Percentiles rank a stretch among this genome's conserved stretches.
These are phyloP conservation scores for Paraphaeosphaeria minitans DNA, from an alignment of 2,329 filamentous ascomycete genomes.

Conservation along the genomic window DNA sequence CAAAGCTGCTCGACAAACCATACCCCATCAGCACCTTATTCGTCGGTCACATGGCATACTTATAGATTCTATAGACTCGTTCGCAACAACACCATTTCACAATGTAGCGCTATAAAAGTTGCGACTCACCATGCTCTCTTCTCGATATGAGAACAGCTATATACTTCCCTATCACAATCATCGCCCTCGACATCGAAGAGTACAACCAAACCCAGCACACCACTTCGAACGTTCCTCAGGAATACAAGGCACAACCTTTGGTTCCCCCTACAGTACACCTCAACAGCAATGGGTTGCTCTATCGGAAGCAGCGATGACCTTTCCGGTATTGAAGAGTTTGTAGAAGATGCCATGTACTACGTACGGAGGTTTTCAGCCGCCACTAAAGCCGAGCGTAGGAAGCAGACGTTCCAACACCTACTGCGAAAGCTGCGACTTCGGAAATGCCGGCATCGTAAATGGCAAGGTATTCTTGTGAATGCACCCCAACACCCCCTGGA, in stretches of 20 bases:
- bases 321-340: not conserved
- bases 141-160: not conserved
- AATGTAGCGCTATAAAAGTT: not conserved
- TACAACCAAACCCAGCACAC: not conserved
- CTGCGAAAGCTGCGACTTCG: not conserved
- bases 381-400: not conserved
- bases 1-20: no score
- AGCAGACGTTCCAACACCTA: not conserved
- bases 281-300: not conserved
- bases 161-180: not conserved
- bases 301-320: not conserved
- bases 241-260: not conserved
- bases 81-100: not conserved
- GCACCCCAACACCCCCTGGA: not conserved
- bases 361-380: not conserved
- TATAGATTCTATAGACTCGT: not conserved
- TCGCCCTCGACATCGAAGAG: not conserved
- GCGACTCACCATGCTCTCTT: not conserved
- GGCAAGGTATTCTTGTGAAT: not conserved
- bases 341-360: not conserved
- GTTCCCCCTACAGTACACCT: not conserved
- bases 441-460: not conserved
- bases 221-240: not conserved
- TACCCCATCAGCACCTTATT: not conserved
- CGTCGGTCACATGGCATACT: not conserved